Evolutionary conservation across 495 filamentous ascomycete genomes (phyloP).

Genomic region (Penicillium steckii): DNA sequence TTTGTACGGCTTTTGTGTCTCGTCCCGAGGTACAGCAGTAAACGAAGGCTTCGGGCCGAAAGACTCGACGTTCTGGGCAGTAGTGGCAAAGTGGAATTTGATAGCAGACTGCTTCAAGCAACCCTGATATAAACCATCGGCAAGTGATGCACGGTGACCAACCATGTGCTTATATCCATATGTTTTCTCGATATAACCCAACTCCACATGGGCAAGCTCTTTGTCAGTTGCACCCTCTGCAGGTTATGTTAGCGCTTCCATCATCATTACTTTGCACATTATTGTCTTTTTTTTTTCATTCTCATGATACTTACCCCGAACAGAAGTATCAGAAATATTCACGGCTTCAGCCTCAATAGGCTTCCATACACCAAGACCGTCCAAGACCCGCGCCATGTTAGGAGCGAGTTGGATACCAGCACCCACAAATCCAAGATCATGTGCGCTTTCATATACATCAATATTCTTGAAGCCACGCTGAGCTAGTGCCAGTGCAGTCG

Average conservation of each 20-base stretch:
- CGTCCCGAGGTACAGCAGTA: slow-evolving; percentile 55
- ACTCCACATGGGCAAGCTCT: slow-evolving; percentile 67
- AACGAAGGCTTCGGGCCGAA: slow-evolving; percentile 56
- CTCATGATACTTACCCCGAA: slow-evolving; percentile 39
- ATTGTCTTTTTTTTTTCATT: not conserved
- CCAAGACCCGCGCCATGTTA: slow-evolving; percentile 74
- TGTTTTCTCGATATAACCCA: slow-evolving; percentile 62
- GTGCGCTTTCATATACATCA: slow-evolving; percentile 70
- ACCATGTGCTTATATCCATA: slow-evolving; percentile 78
- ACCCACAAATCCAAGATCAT: slow-evolving; percentile 76
- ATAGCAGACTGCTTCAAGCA: slow-evolving; percentile 64
- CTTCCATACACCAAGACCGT: slow-evolving; percentile 66
- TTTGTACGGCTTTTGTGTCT: slow-evolving; percentile 43
- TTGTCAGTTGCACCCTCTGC: slow-evolving; percentile 64
- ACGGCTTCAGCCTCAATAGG: slow-evolving; percentile 64
- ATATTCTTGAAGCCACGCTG: slow-evolving; percentile 71
- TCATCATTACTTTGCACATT: not conserved
- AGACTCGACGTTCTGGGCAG: slow-evolving; percentile 50
- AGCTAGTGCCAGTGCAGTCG: slow-evolving; percentile 68
- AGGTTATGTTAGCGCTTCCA: not conserved
- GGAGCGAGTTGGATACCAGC: slow-evolving; percentile 81
- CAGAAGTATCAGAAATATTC: slow-evolving; percentile 51
- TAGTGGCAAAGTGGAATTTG: slow-evolving; percentile 66
- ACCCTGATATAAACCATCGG: slow-evolving; percentile 62
- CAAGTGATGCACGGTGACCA: slow-evolving; percentile 73